Percentiles rank a stretch among this genome's conserved stretches.
Conservation (phyloP, 257 asterid species). For the Solanum lignicaule region DNA sequence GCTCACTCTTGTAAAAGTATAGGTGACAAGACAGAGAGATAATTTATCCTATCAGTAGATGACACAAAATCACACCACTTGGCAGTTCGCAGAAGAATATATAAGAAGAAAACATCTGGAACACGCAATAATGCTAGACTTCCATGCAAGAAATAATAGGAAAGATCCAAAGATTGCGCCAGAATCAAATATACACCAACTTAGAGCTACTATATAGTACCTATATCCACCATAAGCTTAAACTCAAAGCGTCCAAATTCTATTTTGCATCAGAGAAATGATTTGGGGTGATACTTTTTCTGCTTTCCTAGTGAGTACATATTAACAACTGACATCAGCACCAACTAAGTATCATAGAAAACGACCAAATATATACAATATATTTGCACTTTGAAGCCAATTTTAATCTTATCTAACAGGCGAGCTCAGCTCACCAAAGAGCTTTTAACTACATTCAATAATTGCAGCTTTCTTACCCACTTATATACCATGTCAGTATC, state of each 20-base stretch:
- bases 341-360: background rate
- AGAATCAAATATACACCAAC: background rate
- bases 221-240: background rate
- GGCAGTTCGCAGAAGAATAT: background rate
- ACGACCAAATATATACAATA: background rate
- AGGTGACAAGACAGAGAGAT: background rate
- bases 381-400: background rate
- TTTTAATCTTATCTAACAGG: background rate
- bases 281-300: background rate
- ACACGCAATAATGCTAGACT: background rate
- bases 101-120: background rate
- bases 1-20: background rate
- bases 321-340: background rate
- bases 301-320: background rate
- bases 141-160: background rate
- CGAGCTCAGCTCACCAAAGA: background rate
- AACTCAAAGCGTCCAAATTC: background rate
- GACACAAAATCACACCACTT: background rate
- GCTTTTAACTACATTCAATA: background rate
- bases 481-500: background rate
- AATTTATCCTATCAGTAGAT: background rate
- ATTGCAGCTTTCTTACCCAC: background rate
- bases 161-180: background rate
- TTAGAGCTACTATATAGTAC: background rate
- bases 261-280: background rate